phyloP scores from a whole-genome alignment of 116 monocot genomes.

The Papilionanthe hybrid region DNA sequence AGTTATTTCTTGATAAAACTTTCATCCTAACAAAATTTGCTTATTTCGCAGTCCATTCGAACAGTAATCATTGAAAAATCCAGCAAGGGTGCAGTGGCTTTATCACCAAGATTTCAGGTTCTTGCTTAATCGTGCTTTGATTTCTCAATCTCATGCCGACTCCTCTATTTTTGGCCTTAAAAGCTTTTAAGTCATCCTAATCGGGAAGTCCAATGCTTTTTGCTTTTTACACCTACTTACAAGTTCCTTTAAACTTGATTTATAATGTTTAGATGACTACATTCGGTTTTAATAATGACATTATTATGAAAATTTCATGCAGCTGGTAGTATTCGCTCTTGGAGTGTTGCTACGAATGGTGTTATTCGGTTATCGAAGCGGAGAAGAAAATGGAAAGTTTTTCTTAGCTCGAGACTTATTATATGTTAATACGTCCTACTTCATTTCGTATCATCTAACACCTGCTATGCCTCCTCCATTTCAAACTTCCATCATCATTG shows the following conservation, averaged over 20 bases:
- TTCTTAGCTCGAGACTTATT: too few species aligned
- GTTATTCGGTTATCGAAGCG: conserved; percentile 14
- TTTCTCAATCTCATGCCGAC: background rate
- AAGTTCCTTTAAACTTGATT: background rate
- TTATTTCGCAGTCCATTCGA: background rate
- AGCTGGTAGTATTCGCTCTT: conserved; percentile 62
- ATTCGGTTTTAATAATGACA: background rate
- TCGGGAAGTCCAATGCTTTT: too few species aligned
- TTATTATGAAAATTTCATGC: conserved; percentile 19
- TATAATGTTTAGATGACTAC: background rate
- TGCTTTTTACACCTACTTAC: too few species aligned
- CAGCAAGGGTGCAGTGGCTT: conserved; percentile 38
- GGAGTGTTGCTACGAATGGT: conserved; percentile 42
- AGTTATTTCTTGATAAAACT: too few species aligned
- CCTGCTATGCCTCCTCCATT: too few species aligned
- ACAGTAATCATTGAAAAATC: conserved; percentile 30
- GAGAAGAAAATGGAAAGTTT: too few species aligned
- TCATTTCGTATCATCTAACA: too few species aligned
- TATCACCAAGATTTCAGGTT: conserved; percentile 48
- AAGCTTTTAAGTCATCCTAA: too few species aligned
- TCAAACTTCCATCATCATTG: too few species aligned
- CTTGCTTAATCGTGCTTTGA: background rate
- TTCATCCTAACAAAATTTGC: background rate
- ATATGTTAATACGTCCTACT: too few species aligned
- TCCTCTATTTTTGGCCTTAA: too few species aligned